Percentiles rank a stretch among this genome's conserved stretches.
Conservation (phyloP, 306 rosid species). For the Trifolium dubium region DNA sequence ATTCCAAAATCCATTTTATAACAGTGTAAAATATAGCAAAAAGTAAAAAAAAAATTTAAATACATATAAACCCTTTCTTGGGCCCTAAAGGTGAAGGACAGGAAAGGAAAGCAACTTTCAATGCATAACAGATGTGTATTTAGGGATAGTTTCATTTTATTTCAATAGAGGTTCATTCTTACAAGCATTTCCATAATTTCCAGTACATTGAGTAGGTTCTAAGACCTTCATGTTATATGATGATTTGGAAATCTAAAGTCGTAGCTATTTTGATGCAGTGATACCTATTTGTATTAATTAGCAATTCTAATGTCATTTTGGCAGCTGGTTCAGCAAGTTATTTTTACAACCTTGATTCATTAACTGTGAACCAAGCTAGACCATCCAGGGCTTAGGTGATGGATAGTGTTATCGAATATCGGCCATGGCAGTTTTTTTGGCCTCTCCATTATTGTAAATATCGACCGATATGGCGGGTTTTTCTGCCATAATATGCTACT, state of each 20-base stretch:
- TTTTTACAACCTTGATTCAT: constrained; percentile 9
- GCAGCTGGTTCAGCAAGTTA: not conserved
- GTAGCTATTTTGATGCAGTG: not conserved
- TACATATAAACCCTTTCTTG: too few relatives aligned
- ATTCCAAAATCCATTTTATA: not conserved
- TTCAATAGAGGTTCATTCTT: constrained; percentile 16
- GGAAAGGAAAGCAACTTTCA: not conserved
- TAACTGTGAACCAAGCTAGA: constrained; percentile 6
- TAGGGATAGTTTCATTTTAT: not conserved
- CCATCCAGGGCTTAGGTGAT: constrained; percentile 20
- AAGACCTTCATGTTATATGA: constrained; percentile 6
- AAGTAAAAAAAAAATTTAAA: not conserved
- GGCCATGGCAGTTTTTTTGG: too few relatives aligned
- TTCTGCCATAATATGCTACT: too few relatives aligned
- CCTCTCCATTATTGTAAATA: too few relatives aligned
- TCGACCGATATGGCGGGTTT: too few relatives aligned
- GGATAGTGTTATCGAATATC: too few relatives aligned
- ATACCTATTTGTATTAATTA: constrained; percentile 5
- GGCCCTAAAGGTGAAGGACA: too few relatives aligned
- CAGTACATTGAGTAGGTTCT: constrained; percentile 1
- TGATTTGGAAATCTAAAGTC: constrained; percentile 3
- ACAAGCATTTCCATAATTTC: constrained; percentile 12
- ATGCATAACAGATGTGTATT: constrained; percentile 22
- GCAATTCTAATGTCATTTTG: not conserved
- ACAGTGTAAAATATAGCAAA: not conserved